phyloP scores from a whole-genome alignment of 2,329 filamentous ascomycete genomes.

The Hirsutella thompsonii region DNA sequence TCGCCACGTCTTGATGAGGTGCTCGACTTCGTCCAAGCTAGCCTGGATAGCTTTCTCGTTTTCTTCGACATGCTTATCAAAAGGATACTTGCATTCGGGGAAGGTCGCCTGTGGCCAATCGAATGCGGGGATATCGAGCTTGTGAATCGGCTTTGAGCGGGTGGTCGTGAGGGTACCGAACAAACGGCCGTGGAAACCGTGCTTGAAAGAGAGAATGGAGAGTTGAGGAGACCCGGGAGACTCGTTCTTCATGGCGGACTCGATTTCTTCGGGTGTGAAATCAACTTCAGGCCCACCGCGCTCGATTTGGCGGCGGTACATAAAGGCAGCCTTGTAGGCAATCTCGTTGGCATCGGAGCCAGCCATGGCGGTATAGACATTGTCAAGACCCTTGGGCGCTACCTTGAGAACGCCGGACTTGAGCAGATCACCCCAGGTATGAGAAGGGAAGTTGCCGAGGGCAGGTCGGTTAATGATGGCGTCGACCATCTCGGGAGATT shows the following conservation, averaged over 20 bases:
- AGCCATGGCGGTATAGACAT: constrained; percentile 83
- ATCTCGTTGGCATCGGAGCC: constrained; percentile 91
- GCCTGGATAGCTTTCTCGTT: constrained; percentile 73
- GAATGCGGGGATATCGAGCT: constrained; percentile 87
- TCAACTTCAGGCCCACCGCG: constrained; percentile 67
- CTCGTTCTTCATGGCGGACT: constrained; percentile 68
- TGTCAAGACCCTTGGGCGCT: constrained; percentile 69
- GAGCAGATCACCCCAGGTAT: constrained; percentile 71
- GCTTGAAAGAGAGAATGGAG: constrained; percentile 81
- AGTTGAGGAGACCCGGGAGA: constrained; percentile 61
- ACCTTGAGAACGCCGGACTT: constrained; percentile 70
- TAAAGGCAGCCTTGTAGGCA: constrained; percentile 91
- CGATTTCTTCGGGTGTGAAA: constrained; percentile 66
- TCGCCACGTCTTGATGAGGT: constrained; percentile 67
- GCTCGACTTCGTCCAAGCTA: constrained; percentile 72
- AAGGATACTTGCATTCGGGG: constrained; percentile 74
- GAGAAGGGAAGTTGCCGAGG: constrained; percentile 79
- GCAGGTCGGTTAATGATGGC: constrained; percentile 81
- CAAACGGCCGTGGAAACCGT: constrained; percentile 79
- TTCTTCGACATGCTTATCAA: constrained; percentile 65
- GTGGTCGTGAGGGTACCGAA: constrained; percentile 83
- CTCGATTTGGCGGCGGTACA: constrained; percentile 73
- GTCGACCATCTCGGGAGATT: constrained; percentile 64
- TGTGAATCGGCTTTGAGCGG: constrained; percentile 87
- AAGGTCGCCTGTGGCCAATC: constrained; percentile 91